Evolutionary conservation across 495 filamentous ascomycete genomes (phyloP), one percentile per base, ranked within the genome.

Genomic region (Podospora comata): DNA sequence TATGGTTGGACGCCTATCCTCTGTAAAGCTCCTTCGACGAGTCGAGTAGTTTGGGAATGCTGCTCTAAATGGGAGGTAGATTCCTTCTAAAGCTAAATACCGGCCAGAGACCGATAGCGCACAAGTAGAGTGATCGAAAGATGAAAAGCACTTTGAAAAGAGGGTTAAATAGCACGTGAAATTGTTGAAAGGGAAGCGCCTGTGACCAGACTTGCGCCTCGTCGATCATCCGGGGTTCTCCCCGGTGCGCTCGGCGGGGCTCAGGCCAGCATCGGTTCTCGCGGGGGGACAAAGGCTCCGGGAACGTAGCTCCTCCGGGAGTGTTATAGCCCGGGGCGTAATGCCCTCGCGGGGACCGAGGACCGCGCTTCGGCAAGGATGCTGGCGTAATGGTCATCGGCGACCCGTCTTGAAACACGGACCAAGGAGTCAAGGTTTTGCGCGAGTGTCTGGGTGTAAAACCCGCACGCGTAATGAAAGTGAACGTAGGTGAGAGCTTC

Each of bases 171-270:
- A 89, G 86, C 82, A 88, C 84, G 87, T 88, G 84, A 89, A 89
- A 88, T 88, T 89, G 84, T 88, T 89, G 83, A 88, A 88, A 88
- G 86, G 86, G 86, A 89, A 89, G 85, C 86, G 85, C 83, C 87
- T 85, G 79, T 82, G 79, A 85, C 79, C 84, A 88, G 85, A 88
- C 84, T 82, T 85, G 83, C 74, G 73, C 74, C 72, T 66, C 73
- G 76, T 73, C 69, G 82, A 84, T 87, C 83, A 85, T 79, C 83
- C 77, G 77, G 75, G 77, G 77, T 86, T 87, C 74, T 84, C 75
- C 77, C 78, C 76, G 78, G 86, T 84, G 79, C 79, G 87, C 81
- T 88, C 81, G 68, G 74, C 78, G 67, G 65, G 64, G 79, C 76
- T 75, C 79, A 85, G 85, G 86, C 85, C 83, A 89, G 84, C 84